Base-by-base conservation (phyloP, 768 basidiomycete species). In the Phanerodontia chrysosporium region DNA sequence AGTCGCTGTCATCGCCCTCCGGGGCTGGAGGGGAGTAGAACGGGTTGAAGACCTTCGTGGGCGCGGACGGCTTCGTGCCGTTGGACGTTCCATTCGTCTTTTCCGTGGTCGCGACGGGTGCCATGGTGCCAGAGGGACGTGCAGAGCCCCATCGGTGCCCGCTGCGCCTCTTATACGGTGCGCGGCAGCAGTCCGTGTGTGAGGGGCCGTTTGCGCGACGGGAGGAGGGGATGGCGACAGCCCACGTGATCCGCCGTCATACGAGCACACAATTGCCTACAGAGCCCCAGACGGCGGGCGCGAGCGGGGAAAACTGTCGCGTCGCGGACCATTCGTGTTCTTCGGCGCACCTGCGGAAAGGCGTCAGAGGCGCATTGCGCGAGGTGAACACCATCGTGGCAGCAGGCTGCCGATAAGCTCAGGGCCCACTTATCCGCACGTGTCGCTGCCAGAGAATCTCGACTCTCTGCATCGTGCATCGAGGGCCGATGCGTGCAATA, bases 21-120 rank as follows among this genome's bases (percentile, higher is more conserved):
- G 71, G 78, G 16, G 76, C 74, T 14, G 78, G 73, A 44, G 88
- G 87, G 3, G 85, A 86, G 63, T 89, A 87, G 72, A 89, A 89
- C 0, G 84, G 83, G 66, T 88, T 87, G 72, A 83, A 73, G 35
- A 78, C 60, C 52, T 63, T 60, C 51, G 57, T 29, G 12, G 69
- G 61, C 18, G 14, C 49, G 49, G 49, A 51, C 14, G 60, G 64
- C 63, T 76, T 74, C 45, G 71, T 65, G 39, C 65, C 51, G 18
- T 51, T 60, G 24, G 59, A 54, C 27, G 66, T 63, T 25, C 58
- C 64, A 54, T 69, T 66, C 22, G 49, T 65, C 45, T 58, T 62
- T 49, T 79, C 75, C 55, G 72, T 63, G 30, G 76, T 80, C 60
- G 81, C 78, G 32, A 80, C 78, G 25, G 81, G 79, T 53, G 83